Conservation (phyloP, 2,329 filamentous ascomycete genomes). For the Neonectria magnoliae region DNA sequence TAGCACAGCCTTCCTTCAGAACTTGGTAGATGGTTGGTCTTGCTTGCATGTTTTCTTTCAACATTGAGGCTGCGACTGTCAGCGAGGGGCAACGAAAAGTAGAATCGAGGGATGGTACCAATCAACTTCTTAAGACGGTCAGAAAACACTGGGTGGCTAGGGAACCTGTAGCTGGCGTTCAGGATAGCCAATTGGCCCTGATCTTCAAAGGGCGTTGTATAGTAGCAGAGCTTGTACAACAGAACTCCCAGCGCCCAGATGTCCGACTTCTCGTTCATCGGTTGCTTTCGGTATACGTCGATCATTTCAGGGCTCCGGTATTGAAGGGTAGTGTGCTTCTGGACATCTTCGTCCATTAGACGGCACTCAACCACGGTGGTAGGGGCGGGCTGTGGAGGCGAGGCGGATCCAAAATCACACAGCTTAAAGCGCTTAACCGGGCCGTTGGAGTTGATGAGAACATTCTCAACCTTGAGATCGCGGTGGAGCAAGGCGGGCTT, state of each 20-base stretch:
- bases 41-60: conserved; percentile 80
- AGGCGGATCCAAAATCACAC: conserved; percentile 96
- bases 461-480: conserved; percentile 97
- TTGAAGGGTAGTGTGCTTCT: conserved; percentile 96
- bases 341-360: conserved; percentile 94
- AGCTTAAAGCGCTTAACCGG: conserved; percentile 87
- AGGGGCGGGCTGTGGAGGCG: conserved; percentile 83
- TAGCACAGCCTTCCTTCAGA: conserved; percentile 83
- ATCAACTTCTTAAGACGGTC: conserved; percentile 90
- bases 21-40: conserved; percentile 96
- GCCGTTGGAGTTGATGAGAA: conserved; percentile 80
- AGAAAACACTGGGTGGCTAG: conserved; percentile 87
- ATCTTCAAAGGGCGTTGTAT: conserved; percentile 98
- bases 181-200: conserved; percentile 97
- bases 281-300: conserved; percentile 94
- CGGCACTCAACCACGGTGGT: conserved; percentile 89
- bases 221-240: conserved; percentile 98
- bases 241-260: conserved; percentile 97
- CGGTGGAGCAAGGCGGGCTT: conserved; percentile 92
- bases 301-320: conserved; percentile 99
- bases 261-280: conserved; percentile 98
- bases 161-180: conserved; percentile 94
- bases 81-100: conserved; percentile 21
- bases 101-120: conserved; percentile 59
- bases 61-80: conserved; percentile 77